Evolutionary conservation across 345 rosid genomes (phyloP).

Genomic region (Heritiera littoralis): DNA sequence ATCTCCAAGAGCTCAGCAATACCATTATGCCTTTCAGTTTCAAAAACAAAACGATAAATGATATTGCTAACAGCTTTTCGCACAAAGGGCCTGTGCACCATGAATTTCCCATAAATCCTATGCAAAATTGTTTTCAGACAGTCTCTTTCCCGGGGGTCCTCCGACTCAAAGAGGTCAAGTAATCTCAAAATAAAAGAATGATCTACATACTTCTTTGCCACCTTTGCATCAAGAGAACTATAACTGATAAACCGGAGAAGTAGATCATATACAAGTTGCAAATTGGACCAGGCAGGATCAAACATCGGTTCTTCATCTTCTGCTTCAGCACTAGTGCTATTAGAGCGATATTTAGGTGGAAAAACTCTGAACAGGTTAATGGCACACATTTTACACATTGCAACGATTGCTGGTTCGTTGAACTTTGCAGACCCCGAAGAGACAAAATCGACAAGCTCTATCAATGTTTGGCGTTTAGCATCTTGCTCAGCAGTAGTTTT

Average conservation of each 20-base stretch:
- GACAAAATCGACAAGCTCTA: constrained; percentile 69
- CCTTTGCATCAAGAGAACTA: constrained; percentile 60
- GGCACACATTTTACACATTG: constrained; percentile 67
- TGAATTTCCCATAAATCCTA: constrained; percentile 71
- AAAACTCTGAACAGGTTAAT: constrained; percentile 62
- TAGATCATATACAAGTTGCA: constrained; percentile 71
- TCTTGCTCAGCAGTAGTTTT: constrained; percentile 53
- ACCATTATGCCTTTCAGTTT: constrained; percentile 71
- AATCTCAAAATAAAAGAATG: constrained; percentile 57
- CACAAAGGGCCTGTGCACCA: constrained; percentile 69
- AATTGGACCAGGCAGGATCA: constrained; percentile 77
- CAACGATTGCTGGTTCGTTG: constrained; percentile 58
- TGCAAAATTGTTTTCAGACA: constrained; percentile 74
- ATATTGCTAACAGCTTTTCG: constrained; percentile 73
- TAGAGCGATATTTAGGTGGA: constrained; percentile 60
- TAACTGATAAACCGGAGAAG: constrained; percentile 57
- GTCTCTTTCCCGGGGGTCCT: constrained; percentile 80
- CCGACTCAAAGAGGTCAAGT: constrained; percentile 80
- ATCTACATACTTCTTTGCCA: constrained; percentile 64
- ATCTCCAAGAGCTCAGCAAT: constrained; percentile 78
- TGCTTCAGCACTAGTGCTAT: constrained; percentile 47
- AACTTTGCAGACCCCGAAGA: constrained; percentile 68
- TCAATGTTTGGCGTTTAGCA: constrained; percentile 51
- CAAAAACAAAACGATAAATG: constrained; percentile 67
- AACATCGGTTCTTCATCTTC: constrained; percentile 79